Base-by-base conservation (phyloP, 441 rosid genomes). In the Aquilaria agallochum region DNA sequence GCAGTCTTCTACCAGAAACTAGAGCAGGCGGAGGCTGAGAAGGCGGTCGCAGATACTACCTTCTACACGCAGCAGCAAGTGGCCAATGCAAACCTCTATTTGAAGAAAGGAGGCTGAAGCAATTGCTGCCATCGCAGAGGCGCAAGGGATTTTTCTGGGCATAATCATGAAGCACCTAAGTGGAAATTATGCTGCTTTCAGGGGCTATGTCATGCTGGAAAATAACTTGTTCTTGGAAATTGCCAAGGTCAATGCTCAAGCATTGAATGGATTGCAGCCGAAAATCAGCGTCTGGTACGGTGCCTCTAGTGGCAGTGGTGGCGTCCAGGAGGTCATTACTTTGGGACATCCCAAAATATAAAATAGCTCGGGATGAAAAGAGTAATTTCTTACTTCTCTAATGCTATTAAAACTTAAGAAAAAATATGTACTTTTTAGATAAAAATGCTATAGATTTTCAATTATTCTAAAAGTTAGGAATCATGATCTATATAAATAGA, bases 31-130 rank as follows among this genome's bases (percentile, higher is more conserved):
- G 81, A 72, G 9, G 95, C 87, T 3, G 83, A 85, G 57, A 87
- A 68, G 65, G 85, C 83, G 31, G 62, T 48, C 2, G 89, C 88
- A 4, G 81, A 87, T 2, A 85, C 96, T 11, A 3, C 81, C 13
- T 79, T 74, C 54, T 85, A 76, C 5, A 58, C 79, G 6, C 73
- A 77, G 0, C 75, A 75, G 53, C 78, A 77, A 60, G 67, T 49
- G 5, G 85, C 84, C 0, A 78, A 85, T 2, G 85, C 66, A 2
- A 74, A 71, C 14, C 33, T 82, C 7, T 85, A 78, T 9, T 62
- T 78, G 2, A 87, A 87, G 74, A 82, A 75, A 62, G 48, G 95
- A 87, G 49, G 95, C 92, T 0, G 89, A 90, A 31, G 95, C 81
- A 1, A 72, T 83, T 11, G 54, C 70, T 12, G 79, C 82, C 2